Percentiles rank a stretch among this genome's conserved stretches.
These are phyloP conservation scores for Pythium utonaiense DNA, from an alignment of 352 stramenopile genomes.

Conservation along the genomic window DNA sequence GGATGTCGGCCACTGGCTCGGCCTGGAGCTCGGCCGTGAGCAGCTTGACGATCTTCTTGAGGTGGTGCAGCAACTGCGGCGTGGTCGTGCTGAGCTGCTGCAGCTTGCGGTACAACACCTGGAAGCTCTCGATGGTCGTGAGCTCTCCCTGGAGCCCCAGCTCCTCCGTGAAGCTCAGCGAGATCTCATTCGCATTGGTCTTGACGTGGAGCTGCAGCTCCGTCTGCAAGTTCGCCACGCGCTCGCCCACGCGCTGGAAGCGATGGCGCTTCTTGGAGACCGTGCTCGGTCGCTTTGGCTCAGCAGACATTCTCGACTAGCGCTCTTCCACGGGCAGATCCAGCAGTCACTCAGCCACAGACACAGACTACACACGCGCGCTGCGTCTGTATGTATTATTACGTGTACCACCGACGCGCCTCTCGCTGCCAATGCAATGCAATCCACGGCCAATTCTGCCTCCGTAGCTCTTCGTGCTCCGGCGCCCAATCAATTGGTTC, in stretches of 20 bases:
- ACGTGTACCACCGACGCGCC: background rate
- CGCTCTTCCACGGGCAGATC: background rate
- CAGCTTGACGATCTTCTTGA: constrained; percentile 63
- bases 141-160: constrained; percentile 75
- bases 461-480: constrained; percentile 20
- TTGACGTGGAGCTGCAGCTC: constrained; percentile 83
- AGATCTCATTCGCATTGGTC: constrained; percentile 58
- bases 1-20: constrained; percentile 48
- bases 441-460: constrained; percentile 5
- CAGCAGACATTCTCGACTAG: constrained; percentile 10
- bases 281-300: constrained; percentile 23
- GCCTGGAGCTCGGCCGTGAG: constrained; percentile 60
- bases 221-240: constrained; percentile 67
- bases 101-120: constrained; percentile 64
- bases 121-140: constrained; percentile 81
- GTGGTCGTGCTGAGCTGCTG: constrained; percentile 76
- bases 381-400: constrained; percentile 1
- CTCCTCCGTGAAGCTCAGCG: constrained; percentile 81
- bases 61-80: constrained; percentile 77
- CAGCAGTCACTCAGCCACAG: background rate
- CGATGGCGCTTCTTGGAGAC: constrained; percentile 73
- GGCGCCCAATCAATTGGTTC: constrained; percentile 32
- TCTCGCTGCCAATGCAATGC: background rate
- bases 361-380: background rate
- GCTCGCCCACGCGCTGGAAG: constrained; percentile 83